Base-by-base conservation (phyloP, 371 early-diverging fungal genomes). In the Mucor saturninus region DNA sequence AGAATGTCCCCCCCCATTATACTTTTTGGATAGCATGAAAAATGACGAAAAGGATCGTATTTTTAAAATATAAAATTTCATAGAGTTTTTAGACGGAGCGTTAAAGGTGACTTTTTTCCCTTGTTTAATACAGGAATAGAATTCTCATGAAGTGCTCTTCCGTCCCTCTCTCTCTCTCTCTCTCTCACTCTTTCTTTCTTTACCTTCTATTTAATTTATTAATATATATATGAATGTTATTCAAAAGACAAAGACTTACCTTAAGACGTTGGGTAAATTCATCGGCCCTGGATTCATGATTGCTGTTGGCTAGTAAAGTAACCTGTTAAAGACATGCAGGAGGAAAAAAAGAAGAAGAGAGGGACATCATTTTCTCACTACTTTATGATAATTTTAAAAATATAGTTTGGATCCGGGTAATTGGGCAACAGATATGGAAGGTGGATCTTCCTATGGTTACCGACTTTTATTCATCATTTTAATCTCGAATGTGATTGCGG, bases 401-500 rank as follows among this genome's bases (percentile, higher is more conserved):
- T 42, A 1, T 43, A 68, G 75, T 40, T 60, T 88, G 67, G 90
- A 90, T 76, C 90, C 91, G 31, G 93, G 93, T 43, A 93, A 91
- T 70, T 91, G 89, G 89, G 86, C 90, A 8, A 86, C 88, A 1
- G 90, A 91, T 68, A 82, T 90, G 56, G 84, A 78, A 59, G 89
- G 87, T 62, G 94, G 93, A 13, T 88, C 91, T 35, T 76, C 84
- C 38, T 94, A 85, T 64, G 89, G 90, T 10, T 93, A 94, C 66
- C 79, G 81, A 37, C 74, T 91, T 0, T 76, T 94, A 14, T 91
- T 88, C 60, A 80, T 93, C 53, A 83, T 94, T 55, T 67, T 93
- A 37, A 40, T 89, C n/a, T 89, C 94, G 28, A 92, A 89, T 70
- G 13, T 90, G 28, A 84, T 92, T 72, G 93, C 94, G 29, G 76